Conservation (phyloP, 805 yeast genomes). For the Ogataea angusta region DNA sequence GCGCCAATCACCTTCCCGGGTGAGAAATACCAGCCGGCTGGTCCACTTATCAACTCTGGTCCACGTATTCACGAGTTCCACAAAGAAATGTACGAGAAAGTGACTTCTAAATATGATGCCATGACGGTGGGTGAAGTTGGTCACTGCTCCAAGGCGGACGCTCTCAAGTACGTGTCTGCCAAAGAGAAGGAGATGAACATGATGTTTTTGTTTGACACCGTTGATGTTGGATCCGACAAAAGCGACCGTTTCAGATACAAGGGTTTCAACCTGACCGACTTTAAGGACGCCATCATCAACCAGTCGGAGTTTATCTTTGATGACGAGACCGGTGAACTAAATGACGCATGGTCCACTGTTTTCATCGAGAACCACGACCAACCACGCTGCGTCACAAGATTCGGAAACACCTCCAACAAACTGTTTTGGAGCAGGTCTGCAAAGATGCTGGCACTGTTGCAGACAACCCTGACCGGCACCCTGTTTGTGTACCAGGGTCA, state of each 20-base stretch:
- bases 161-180: conserved; percentile 41
- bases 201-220: conserved; percentile 37
- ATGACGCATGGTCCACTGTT: conserved; percentile 55
- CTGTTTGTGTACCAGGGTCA: conserved; percentile 59
- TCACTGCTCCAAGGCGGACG: conserved; percentile 38
- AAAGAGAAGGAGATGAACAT: conserved; percentile 38
- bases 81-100: conserved; percentile 39
- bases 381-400: conserved; percentile 50
- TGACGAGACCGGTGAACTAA: conserved; percentile 33
- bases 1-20: conserved; percentile 46
- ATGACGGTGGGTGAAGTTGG: conserved; percentile 61
- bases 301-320: conserved; percentile 36
- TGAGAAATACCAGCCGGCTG: conserved; percentile 38
- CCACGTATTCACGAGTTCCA: conserved; percentile 59
- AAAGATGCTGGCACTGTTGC: conserved; percentile 46
- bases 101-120: conserved; percentile 41
- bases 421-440: conserved; percentile 38
- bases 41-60: conserved; percentile 36
- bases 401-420: conserved; percentile 41
- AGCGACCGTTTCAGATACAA: conserved; percentile 35
- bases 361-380: conserved; percentile 61
- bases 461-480: conserved; percentile 50
- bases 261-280: conserved; percentile 36
- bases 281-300: conserved; percentile 37
- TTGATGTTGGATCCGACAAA: conserved; percentile 37